Percentiles rank a stretch among this genome's conserved stretches.
phyloP scores from a whole-genome alignment of 306 rosid genomes.

The Trifolium fragiferum region DNA sequence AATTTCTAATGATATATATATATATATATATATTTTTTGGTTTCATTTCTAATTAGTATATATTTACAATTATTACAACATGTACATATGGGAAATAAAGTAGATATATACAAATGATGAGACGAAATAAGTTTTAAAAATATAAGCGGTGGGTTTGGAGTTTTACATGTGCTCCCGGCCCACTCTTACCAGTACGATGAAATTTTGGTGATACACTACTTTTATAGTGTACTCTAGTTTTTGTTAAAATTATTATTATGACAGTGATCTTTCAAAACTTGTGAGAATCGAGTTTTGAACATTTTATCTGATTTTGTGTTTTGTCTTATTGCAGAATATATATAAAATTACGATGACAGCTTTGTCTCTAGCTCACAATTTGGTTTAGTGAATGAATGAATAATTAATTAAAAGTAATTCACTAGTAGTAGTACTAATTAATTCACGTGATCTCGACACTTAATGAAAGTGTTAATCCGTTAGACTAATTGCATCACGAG shows the following conservation, averaged over 20 bases:
- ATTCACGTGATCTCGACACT: slow-evolving; percentile 16
- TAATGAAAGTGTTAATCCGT: slow-evolving; percentile 28
- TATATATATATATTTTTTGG: too few species aligned
- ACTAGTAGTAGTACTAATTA: slow-evolving; percentile 2
- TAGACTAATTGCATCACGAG: slow-evolving; percentile 11
- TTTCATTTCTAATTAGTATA: too few species aligned
- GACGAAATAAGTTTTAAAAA: neutral
- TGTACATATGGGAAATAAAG: neutral
- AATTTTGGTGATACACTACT: neutral
- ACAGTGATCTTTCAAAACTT: too few species aligned
- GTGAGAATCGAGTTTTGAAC: neutral
- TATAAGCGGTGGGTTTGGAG: neutral
- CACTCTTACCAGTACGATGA: too few species aligned
- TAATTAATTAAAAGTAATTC: neutral
- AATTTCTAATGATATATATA: too few species aligned
- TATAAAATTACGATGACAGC: neutral
- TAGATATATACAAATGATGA: neutral
- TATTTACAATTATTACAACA: neutral
- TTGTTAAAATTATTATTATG: too few species aligned
- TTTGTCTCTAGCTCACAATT: neutral
- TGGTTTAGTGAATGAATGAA: neutral
- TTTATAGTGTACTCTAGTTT: too few species aligned
- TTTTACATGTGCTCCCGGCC: neutral
- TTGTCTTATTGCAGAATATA: neutral
- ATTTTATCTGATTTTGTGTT: neutral